phyloP scores from a whole-genome alignment of 2,329 filamentous ascomycete species.

The Pyrenophora graminea region DNA sequence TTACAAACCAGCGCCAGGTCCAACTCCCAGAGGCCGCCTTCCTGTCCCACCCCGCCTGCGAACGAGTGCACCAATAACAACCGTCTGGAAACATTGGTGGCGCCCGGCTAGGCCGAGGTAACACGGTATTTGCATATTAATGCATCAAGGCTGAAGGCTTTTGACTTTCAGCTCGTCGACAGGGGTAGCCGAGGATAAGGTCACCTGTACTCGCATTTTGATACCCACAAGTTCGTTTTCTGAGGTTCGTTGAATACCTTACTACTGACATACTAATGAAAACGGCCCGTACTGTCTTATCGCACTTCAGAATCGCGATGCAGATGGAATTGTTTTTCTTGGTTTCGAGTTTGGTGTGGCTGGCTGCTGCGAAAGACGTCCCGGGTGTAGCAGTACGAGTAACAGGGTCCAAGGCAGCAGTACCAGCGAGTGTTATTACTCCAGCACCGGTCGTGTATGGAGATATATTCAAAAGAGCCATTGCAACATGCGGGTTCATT shows the following conservation, averaged over 20 bases:
- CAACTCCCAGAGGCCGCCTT: too few species aligned
- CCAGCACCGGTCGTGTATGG: conserved; percentile 2
- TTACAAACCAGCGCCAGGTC: too few species aligned
- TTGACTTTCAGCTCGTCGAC: conserved; percentile 8
- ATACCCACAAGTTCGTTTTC: too few species aligned
- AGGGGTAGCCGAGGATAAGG: conserved; percentile 9
- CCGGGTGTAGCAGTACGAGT: background rate
- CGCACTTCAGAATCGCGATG: background rate
- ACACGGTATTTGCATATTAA: background rate
- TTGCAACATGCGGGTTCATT: conserved; percentile 12
- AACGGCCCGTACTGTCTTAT: background rate
- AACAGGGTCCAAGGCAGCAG: background rate
- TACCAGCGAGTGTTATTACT: conserved; percentile 6
- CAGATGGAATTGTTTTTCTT: background rate
- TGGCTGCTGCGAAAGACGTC: conserved; percentile 2
- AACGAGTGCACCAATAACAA: too few species aligned
- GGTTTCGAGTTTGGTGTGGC: background rate
- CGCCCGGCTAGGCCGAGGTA: conserved; percentile 4
- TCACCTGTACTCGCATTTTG: background rate
- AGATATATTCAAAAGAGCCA: conserved; percentile 8
- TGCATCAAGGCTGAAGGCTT: conserved; percentile 7
- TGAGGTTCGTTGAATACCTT: background rate
- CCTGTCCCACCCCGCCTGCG: too few species aligned
- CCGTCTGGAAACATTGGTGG: conserved; percentile 4
- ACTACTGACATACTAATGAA: background rate